phyloP scores from a whole-genome alignment of 2,329 filamentous ascomycete species.

The Xylaria arbuscula region DNA sequence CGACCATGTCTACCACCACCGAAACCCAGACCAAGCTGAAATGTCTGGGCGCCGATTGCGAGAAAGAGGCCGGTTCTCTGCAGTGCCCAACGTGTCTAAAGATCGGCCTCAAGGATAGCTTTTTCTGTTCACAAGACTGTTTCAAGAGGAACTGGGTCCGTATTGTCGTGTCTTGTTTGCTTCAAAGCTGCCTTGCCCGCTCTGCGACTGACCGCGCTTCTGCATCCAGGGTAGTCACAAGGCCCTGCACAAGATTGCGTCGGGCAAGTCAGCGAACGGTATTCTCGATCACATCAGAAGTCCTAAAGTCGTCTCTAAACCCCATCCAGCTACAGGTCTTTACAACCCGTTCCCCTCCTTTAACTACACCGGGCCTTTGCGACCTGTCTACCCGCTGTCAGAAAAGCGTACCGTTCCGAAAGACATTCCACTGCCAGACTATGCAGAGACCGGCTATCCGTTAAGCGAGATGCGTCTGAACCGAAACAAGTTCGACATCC shows the following conservation, averaged over 20 bases:
- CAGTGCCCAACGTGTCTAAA: conserved; percentile 98
- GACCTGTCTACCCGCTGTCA: conserved; percentile 89
- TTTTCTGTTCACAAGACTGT: conserved; percentile 98
- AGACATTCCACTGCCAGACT: conserved; percentile 86
- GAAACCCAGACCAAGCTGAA: conserved; percentile 69
- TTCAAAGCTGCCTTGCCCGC: neutral
- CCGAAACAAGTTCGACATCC: conserved; percentile 83
- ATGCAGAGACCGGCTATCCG: conserved; percentile 84
- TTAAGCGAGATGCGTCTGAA: conserved; percentile 70
- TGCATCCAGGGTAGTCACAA: conserved; percentile 80
- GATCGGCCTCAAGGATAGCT: conserved; percentile 86
- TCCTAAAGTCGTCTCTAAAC: conserved; percentile 88
- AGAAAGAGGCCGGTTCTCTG: conserved; percentile 83
- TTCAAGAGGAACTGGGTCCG: conserved; percentile 99
- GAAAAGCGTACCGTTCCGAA: conserved; percentile 78
- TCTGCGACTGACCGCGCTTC: conserved; percentile 23
- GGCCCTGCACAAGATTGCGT: conserved; percentile 78
- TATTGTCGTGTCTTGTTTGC: conserved; percentile 28
- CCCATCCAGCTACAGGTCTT: conserved; percentile 86
- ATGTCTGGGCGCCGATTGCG: conserved; percentile 85
- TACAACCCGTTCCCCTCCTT: conserved; percentile 95
- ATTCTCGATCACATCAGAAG: conserved; percentile 78
- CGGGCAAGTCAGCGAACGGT: conserved; percentile 64
- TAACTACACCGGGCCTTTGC: conserved; percentile 80
- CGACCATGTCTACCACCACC: conserved; percentile 54